Evolutionary conservation across 306 rosid genomes (phyloP).

Genomic region (Betula pendula): DNA sequence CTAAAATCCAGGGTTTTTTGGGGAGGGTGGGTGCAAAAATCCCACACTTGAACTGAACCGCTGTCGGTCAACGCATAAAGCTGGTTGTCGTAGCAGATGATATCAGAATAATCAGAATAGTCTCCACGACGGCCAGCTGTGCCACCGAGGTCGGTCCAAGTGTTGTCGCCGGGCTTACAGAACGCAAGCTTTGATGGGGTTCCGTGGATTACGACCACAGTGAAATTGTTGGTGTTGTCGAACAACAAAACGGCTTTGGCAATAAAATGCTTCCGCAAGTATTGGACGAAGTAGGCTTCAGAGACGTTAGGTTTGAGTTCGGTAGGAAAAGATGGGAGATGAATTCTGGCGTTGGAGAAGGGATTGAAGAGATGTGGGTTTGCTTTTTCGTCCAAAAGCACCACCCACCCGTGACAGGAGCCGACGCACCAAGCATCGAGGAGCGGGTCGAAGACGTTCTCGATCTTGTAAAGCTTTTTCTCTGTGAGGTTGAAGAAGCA

Average conservation of each 20-base stretch:
- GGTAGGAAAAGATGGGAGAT: background rate
- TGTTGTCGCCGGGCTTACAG: background rate
- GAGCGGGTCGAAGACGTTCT: background rate
- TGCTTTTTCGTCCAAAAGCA: background rate
- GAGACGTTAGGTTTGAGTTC: background rate
- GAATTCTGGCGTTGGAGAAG: background rate
- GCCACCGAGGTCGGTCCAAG: background rate
- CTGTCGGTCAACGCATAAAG: background rate
- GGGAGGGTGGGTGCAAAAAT: background rate
- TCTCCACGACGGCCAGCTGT: no score
- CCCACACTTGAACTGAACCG: constrained; percentile 8
- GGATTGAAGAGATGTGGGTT: constrained; percentile 1
- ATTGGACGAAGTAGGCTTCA: background rate
- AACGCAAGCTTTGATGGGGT: background rate
- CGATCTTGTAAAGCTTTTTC: background rate
- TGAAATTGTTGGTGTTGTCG: background rate
- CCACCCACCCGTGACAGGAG: background rate
- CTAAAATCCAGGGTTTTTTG: background rate
- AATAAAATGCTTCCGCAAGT: background rate
- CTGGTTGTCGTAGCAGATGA: background rate
- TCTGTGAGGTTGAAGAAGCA: constrained; percentile 7
- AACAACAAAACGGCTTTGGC: background rate
- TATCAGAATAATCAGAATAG: background rate
- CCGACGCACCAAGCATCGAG: background rate
- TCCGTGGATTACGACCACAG: background rate